Evolutionary conservation across 2,329 filamentous ascomycete genomes (phyloP).

Genomic region (Fusarium abutilonis): DNA sequence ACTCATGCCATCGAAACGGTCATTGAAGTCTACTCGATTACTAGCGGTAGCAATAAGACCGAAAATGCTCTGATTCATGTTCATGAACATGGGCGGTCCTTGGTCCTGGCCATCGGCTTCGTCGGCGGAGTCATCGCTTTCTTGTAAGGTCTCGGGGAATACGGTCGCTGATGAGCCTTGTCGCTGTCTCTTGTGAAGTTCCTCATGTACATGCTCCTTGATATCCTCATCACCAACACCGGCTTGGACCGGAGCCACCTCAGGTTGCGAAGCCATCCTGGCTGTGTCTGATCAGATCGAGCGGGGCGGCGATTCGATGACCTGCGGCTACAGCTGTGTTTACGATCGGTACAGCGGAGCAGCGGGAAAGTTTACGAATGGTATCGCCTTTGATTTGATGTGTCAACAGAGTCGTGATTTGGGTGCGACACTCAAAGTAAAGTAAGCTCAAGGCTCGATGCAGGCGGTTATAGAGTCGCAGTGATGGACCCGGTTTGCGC

Average conservation of each 20-base stretch:
- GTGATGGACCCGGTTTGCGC: conserved; percentile 35
- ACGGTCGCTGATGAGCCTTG: conserved; percentile 51
- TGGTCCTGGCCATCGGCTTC: conserved; percentile 59
- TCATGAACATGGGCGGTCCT: conserved; percentile 65
- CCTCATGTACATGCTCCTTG: conserved; percentile 55
- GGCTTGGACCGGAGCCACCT: conserved; percentile 35
- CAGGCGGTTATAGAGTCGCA: conserved; percentile 22
- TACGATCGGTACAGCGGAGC: background rate
- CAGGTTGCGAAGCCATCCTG: conserved; percentile 37
- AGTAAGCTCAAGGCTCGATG: conserved; percentile 4
- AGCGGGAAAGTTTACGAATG: background rate
- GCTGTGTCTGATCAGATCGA: conserved; percentile 13
- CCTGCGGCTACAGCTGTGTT: background rate
- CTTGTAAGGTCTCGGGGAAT: conserved; percentile 64
- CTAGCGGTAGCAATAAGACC: conserved; percentile 90
- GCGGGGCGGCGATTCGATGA: conserved; percentile 21
- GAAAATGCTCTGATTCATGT: conserved; percentile 95
- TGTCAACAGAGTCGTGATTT: background rate
- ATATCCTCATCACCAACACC: conserved; percentile 49
- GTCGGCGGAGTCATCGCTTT: conserved; percentile 60
- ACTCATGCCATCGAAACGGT: conserved; percentile 79
- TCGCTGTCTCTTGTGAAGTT: conserved; percentile 57
- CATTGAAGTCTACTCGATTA: conserved; percentile 82
- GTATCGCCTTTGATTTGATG: background rate
- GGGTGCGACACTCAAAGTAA: background rate